phyloP scores from a whole-genome alignment of 1,139 yeast species.

The Groenewaldozyma sp. region DNA sequence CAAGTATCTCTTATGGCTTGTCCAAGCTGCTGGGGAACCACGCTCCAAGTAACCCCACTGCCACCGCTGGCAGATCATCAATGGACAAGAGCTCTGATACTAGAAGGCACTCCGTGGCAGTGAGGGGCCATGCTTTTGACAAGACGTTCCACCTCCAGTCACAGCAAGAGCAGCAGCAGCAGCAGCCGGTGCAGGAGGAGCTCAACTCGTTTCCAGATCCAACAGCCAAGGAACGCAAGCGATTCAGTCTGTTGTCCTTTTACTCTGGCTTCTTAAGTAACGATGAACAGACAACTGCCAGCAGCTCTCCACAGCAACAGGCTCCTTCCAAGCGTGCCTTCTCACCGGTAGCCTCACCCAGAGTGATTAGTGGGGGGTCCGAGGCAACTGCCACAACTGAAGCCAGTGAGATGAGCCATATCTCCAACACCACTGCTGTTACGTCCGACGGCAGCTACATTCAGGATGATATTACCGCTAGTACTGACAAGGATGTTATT shows the following conservation, averaged over 20 bases:
- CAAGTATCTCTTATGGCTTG: constrained; percentile 24
- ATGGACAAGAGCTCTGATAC: neutral
- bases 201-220: constrained; percentile 6
- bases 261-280: constrained; percentile 12
- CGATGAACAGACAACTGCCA: constrained; percentile 3
- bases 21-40: constrained; percentile 21
- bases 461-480: no score
- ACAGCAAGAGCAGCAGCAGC: neutral
- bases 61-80: constrained; percentile 7
- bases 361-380: constrained; percentile 3
- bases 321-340: neutral
- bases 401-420: neutral
- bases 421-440: neutral
- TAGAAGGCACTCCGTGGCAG: constrained; percentile 7
- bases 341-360: neutral
- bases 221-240: constrained; percentile 17
- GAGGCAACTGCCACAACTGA: constrained; percentile 5
- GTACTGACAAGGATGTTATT: no score
- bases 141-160: neutral
- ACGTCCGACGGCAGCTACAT: no score
- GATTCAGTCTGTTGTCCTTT: constrained; percentile 21
- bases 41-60: constrained; percentile 9
- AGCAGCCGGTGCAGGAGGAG: neutral
- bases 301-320: neutral
- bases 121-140: constrained; percentile 2